Evolutionary conservation across 768 basidiomycete genomes (phyloP).

Genomic region (Tylopilus vinaceipallidus): DNA sequence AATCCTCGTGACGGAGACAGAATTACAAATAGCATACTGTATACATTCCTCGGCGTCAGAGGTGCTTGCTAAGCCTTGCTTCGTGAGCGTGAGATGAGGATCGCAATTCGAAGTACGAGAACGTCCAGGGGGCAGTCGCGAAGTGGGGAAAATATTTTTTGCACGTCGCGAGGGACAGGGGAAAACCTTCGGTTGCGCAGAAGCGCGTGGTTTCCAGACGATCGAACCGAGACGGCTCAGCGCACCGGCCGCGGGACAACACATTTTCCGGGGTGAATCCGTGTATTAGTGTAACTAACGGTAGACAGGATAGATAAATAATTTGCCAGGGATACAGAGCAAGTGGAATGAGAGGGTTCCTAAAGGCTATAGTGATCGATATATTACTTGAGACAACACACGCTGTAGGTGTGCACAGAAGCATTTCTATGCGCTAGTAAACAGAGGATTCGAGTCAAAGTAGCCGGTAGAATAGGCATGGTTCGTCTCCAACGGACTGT

Average conservation of each 20-base stretch:
- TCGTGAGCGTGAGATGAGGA: background rate
- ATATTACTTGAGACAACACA: slow-evolving; percentile 15
- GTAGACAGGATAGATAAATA: slow-evolving; percentile 23
- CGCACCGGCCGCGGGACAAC: slow-evolving; percentile 16
- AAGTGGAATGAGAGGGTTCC: slow-evolving; percentile 16
- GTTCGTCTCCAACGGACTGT: slow-evolving; percentile 21
- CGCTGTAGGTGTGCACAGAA: background rate
- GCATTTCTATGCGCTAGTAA: slow-evolving; percentile 22
- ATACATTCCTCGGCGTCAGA: background rate
- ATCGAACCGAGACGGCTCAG: background rate
- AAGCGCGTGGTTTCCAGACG: slow-evolving; percentile 3
- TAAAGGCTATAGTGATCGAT: slow-evolving; percentile 18
- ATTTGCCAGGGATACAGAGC: slow-evolving; percentile 26
- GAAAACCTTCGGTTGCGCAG: background rate
- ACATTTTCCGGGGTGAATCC: slow-evolving; percentile 5
- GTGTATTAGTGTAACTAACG: slow-evolving; percentile 17
- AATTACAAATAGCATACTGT: background rate
- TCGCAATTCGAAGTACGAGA: too few species aligned
- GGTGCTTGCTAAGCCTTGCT: too few species aligned
- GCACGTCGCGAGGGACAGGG: slow-evolving; percentile 1
- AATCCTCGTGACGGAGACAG: background rate
- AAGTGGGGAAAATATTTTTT: background rate
- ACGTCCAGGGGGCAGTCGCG: background rate
- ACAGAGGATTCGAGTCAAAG: slow-evolving; percentile 25
- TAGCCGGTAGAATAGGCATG: slow-evolving; percentile 19